Evolutionary conservation across 1,139 yeast genomes (phyloP), one percentile per base, ranked within the genome.

Genomic region (Zygosaccharomyces sapae): DNA sequence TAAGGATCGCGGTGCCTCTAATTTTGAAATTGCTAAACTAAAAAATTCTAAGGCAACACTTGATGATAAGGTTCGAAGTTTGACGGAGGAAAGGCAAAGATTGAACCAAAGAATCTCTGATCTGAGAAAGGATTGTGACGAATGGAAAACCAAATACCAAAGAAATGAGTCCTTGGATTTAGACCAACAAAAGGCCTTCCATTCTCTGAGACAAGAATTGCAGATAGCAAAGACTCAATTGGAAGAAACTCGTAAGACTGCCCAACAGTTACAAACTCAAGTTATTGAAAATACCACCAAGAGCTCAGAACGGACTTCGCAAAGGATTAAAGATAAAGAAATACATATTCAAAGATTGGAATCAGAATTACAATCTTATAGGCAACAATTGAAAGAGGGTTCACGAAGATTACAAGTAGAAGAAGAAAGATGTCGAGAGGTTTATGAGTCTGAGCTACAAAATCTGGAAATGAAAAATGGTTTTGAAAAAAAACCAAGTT

Each of bases 31-130:
- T n/a, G 95, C 87, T 69, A 78, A 88, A 57, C 70, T 79, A 58
- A 81, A 77, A 63, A 80, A 96, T 63, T 73, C 88, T 59, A 95
- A 89, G 69, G 96, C 87, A 19, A 30, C 40, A 2, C 36, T 43
- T 4, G 25, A 41, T 29, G 44, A 37, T 9, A 30, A 47, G 24
- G 40, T 44, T 8, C 27, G 33, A 18, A 27, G 31, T 29, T 27
- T 49, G 12, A 40, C 33, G 4, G 50, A 43, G 4, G 35, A 40
- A 25, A 42, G 42, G 16, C 34, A 25, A 9, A 27, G 13, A 5
- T 33, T 43, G 38, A 55, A 53, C 12, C 46, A 48, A 7, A 33
- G 29, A 12, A 44, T 59, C 3, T 40, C 50, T 12, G 51, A 49
- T 8, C 39, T 44, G 19, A 22, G 8, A 6, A 31, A 38, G n/a